Conservation (phyloP, 768 basidiomycete genomes). For the Suillus decipiens region DNA sequence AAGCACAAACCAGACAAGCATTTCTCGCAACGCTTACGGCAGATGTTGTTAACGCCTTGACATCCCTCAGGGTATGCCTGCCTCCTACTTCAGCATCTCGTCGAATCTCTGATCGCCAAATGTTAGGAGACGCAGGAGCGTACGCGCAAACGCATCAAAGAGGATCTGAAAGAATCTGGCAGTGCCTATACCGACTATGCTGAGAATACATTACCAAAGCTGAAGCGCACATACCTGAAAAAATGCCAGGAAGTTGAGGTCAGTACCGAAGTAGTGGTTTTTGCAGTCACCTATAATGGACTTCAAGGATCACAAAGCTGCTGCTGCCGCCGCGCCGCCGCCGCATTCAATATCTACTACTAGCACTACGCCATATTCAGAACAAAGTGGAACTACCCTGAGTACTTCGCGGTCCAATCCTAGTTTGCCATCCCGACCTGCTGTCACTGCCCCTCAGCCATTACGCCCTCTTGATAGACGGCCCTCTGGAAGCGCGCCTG, state of each 20-base stretch:
- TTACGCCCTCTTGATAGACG: slow-evolving; percentile 74
- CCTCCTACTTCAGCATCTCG: neutral
- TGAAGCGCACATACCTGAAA: slow-evolving; percentile 78
- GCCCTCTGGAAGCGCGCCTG: slow-evolving; percentile 59
- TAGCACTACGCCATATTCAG: slow-evolving; percentile 28
- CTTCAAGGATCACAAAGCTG: slow-evolving; percentile 65
- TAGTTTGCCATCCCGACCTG: slow-evolving; percentile 48
- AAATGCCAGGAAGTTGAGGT: slow-evolving; percentile 91
- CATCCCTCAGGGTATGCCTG: slow-evolving; percentile 57
- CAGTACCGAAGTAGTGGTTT: slow-evolving; percentile 16
- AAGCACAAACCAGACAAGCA: slow-evolving; percentile 80
- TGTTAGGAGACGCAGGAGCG: slow-evolving; percentile 85
- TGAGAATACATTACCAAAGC: slow-evolving; percentile 74
- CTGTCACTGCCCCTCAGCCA: slow-evolving; percentile 72
- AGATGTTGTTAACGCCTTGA: slow-evolving; percentile 75
- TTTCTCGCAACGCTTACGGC: slow-evolving; percentile 68
- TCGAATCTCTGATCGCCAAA: slow-evolving; percentile 9
- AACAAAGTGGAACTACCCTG: slow-evolving; percentile 30
- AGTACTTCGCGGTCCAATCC: slow-evolving; percentile 47
- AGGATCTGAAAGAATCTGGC: slow-evolving; percentile 83
- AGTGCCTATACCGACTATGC: slow-evolving; percentile 79
- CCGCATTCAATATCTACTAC: slow-evolving; percentile 28
- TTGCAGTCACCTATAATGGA: slow-evolving; percentile 10
- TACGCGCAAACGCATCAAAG: slow-evolving; percentile 89
- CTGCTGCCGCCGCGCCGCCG: slow-evolving; percentile 38